Evolutionary conservation across 1,284 basidiomycete species (phyloP).

Genomic region (Cryptococcus hybrid): DNA sequence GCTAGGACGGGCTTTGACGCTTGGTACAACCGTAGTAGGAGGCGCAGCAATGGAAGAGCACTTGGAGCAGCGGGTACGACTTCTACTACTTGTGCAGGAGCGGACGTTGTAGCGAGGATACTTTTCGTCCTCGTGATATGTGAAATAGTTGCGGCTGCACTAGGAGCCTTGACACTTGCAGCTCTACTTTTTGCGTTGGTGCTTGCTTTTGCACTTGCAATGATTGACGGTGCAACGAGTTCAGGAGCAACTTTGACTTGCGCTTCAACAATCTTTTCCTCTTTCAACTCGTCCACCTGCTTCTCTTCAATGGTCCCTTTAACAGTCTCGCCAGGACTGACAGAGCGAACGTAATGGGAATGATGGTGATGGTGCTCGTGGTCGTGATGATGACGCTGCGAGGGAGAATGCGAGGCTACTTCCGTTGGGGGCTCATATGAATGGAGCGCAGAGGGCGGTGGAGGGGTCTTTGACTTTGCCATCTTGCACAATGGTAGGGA

Average conservation of each 20-base stretch:
- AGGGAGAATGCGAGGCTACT: not conserved
- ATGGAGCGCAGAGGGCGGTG: not conserved
- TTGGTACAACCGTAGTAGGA: not conserved
- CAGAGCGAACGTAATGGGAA: conserved; percentile 19
- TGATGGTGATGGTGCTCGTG: conserved; percentile 22
- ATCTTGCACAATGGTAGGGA: not conserved
- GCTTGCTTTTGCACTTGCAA: not conserved
- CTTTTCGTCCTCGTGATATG: too few species aligned
- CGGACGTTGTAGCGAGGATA: too few species aligned
- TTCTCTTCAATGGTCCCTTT: not conserved
- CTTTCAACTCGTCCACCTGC: not conserved
- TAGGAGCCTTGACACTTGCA: not conserved
- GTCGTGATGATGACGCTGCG: conserved; percentile 14
- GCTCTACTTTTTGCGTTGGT: conserved; percentile 1
- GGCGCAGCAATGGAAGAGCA: not conserved
- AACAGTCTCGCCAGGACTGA: conserved; percentile 9
- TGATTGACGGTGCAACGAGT: not conserved
- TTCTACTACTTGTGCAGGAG: not conserved
- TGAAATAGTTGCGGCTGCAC: too few species aligned
- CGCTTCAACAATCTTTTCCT: conserved; percentile 7
- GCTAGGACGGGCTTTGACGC: too few species aligned
- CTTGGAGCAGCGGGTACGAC: not conserved
- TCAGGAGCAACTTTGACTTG: not conserved
- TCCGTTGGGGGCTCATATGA: conserved; percentile 3
- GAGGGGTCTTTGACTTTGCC: conserved; percentile 9